phyloP scores from a whole-genome alignment of 495 filamentous ascomycete species.

The Penicillium canescens region DNA sequence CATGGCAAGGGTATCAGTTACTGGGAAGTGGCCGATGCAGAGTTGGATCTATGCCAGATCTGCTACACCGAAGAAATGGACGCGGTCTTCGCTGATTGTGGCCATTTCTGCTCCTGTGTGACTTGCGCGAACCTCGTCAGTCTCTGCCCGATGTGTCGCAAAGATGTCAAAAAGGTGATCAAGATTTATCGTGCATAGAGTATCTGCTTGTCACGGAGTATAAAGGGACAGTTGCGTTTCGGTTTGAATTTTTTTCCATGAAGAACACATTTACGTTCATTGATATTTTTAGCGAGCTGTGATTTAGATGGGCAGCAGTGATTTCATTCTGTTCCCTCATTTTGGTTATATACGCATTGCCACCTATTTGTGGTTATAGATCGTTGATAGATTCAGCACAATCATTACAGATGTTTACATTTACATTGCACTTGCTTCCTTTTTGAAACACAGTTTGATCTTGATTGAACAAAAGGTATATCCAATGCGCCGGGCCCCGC shows the following conservation, averaged over 20 bases:
- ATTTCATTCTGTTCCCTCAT: conserved; percentile 1
- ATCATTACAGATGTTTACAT: not conserved
- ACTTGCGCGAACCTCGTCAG: conserved; percentile 64
- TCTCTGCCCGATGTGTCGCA: conserved; percentile 64
- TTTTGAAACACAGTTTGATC: conserved; percentile 13
- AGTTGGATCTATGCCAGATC: conserved; percentile 62
- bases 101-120: conserved; percentile 65
- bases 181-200: conserved; percentile 54
- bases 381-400: conserved; percentile 1
- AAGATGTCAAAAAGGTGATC: conserved; percentile 56
- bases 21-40: conserved; percentile 64
- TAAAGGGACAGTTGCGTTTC: conserved; percentile 11
- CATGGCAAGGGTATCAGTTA: conserved; percentile 64
- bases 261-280: conserved; percentile 1
- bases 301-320: not conserved
- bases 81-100: conserved; percentile 65
- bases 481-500: conserved; percentile 34
- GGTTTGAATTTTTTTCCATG: conserved; percentile 2
- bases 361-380: conserved; percentile 12
- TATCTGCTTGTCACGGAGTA: conserved; percentile 6
- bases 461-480: conserved; percentile 25
- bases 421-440: conserved; percentile 2
- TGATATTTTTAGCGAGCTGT: conserved; percentile 13
- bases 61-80: conserved; percentile 65
- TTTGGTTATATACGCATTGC: conserved; percentile 15